These are phyloP conservation scores for Venustampulla echinocandica DNA, from an alignment of 495 filamentous ascomycete species.

Conservation along the genomic window DNA sequence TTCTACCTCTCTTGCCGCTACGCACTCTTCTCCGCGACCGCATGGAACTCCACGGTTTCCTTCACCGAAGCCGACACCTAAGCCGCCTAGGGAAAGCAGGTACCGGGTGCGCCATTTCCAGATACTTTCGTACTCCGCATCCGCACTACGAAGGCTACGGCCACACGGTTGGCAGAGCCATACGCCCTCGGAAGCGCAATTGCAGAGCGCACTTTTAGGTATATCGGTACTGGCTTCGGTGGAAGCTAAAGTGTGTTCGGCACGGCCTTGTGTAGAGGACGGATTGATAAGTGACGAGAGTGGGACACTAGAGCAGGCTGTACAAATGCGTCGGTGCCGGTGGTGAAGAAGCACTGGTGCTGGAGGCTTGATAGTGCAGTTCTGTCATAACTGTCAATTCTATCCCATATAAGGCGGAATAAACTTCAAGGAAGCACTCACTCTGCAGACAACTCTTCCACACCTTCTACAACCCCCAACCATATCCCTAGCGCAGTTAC, in stretches of 20 bases:
- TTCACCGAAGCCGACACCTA: slow-evolving; percentile 82
- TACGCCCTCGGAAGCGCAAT: slow-evolving; percentile 50
- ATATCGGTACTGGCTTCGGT: slow-evolving; percentile 23
- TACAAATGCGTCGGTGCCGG: slow-evolving; percentile 73
- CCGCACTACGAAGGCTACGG: slow-evolving; percentile 52
- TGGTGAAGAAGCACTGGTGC: slow-evolving; percentile 48
- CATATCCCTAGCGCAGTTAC: slow-evolving; percentile 75
- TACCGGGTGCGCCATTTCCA: slow-evolving; percentile 90
- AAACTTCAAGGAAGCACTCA: no score
- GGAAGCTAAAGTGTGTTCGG: not conserved
- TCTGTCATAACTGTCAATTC: slow-evolving; percentile 39
- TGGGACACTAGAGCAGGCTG: slow-evolving; percentile 58
- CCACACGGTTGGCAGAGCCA: slow-evolving; percentile 82
- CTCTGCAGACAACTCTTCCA: slow-evolving; percentile 66
- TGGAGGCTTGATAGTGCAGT: slow-evolving; percentile 76
- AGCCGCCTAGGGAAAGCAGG: slow-evolving; percentile 64
- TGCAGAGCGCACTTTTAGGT: slow-evolving; percentile 56
- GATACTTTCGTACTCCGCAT: slow-evolving; percentile 65
- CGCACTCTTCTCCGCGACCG: slow-evolving; percentile 60
- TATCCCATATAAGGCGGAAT: not conserved
- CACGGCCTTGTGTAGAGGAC: not conserved
- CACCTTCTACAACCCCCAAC: slow-evolving; percentile 75
- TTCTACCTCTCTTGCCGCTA: slow-evolving; percentile 63
- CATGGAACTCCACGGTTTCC: slow-evolving; percentile 81
- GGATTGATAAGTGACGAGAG: slow-evolving; percentile 31